Base-by-base conservation (phyloP, 2,329 filamentous ascomycete genomes). In the Cercospora sojina region DNA sequence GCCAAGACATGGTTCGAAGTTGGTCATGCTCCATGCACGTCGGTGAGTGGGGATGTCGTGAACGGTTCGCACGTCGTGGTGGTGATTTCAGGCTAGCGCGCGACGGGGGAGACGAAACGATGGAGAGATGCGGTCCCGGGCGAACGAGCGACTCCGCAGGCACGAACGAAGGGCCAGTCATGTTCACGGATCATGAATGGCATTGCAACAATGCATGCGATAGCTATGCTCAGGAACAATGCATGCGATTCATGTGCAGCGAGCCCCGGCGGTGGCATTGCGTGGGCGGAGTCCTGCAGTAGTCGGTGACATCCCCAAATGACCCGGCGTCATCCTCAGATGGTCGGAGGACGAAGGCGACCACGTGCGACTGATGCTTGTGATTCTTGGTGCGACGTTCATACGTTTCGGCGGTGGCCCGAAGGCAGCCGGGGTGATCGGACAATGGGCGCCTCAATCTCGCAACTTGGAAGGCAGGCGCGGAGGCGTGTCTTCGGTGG, bases 391-490 rank as follows among this genome's bases (percentile, higher is more conserved):
- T 47, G 41, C 9, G 10, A 47, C 41, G 6, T 47, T 12, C 41
- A 8, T 8, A 3, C 41, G n/a, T 18, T 20, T 47, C 41, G 18
- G 41, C 41, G 18, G 41, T 18, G 9, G 41, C 9, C 41, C 20
- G 41, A 47, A 47, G 35, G 35, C 12, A 23, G n/a, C 59, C 59
- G 13, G 29, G 2, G 25, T 29, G 47, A 31, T 31, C 47, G 29
- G 59, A 58, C 25, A 5, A 31, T 41, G 8, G 18, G 23, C 20
- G 23, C 16, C n/a, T 65, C 59, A 62, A 29, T 67, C 57, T 31
- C 63, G 31, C 35, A 67, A 64, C 32, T 59, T 63, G 20, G 67
- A 64, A 57, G 70, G 65, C 23, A 59, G 65, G 53, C 66, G 67
- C 35, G 65, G 64, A 47, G 62, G 43, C 13, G 65, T 63, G 55